Percentiles rank a stretch among this genome's conserved stretches.
These are phyloP conservation scores for Rhytidhysteron rufulum DNA, from an alignment of 2,329 filamentous ascomycete genomes.

Conservation along the genomic window DNA sequence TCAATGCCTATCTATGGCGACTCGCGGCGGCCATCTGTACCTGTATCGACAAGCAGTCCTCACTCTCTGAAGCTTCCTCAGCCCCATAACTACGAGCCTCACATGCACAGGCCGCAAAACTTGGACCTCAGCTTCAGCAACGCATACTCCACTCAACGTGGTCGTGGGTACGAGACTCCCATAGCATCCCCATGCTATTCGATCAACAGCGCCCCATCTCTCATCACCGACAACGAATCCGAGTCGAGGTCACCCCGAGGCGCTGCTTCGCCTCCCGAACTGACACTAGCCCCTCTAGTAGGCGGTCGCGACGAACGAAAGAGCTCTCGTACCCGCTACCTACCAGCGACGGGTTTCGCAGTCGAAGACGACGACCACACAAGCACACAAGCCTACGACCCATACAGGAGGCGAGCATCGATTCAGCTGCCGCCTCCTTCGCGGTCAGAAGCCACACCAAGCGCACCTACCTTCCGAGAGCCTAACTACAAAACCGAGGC, in stretches of 20 bases:
- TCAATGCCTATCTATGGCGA: constrained; percentile 16
- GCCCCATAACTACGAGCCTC: constrained; percentile 27
- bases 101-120: constrained; percentile 27
- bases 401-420: constrained; percentile 25
- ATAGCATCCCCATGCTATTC: constrained; percentile 63
- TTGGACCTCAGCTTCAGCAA: constrained; percentile 25
- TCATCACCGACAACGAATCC: constrained; percentile 63
- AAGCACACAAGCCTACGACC: constrained; percentile 14
- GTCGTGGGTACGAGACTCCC: constrained; percentile 48
- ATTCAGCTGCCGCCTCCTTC: constrained; percentile 32
- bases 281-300: constrained; percentile 34
- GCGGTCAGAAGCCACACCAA: constrained; percentile 16
- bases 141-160: constrained; percentile 18
- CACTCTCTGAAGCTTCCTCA: constrained; percentile 30
- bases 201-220: constrained; percentile 61
- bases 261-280: constrained; percentile 45
- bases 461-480: constrained; percentile 20
- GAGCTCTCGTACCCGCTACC: constrained; percentile 31
- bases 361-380: constrained; percentile 31
- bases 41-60: constrained; percentile 22
- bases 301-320: constrained; percentile 34
- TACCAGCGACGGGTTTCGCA: constrained; percentile 37
- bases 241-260: constrained; percentile 45
- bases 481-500: constrained; percentile 27
- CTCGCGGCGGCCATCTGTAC: constrained; percentile 26